These are phyloP conservation scores for Chlamydomonas asymmetrica DNA, from an alignment of 139 green algal genomes.

Conservation along the genomic window DNA sequence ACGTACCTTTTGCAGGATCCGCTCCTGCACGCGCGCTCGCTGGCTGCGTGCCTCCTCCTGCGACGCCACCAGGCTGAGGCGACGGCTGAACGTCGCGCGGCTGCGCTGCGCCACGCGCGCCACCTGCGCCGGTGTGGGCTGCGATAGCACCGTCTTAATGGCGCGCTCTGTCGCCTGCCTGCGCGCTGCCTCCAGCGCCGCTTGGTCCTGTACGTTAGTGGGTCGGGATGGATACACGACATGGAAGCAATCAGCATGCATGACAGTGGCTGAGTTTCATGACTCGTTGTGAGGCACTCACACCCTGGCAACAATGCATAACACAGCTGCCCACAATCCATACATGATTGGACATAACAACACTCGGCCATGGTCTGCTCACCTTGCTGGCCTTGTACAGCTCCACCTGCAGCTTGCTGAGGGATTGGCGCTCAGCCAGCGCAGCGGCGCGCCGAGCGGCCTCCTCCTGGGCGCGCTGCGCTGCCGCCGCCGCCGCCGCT, in stretches of 20 bases:
- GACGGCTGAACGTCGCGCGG: conserved; percentile 17
- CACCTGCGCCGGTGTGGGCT: conserved; percentile 18
- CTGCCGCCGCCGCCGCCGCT: conserved; percentile 6
- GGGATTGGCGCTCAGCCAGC: conserved; percentile 23
- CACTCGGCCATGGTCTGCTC: not conserved
- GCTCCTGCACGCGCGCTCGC: conserved; percentile 19
- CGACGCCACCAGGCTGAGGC: conserved; percentile 7
- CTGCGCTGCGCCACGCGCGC: conserved; percentile 19
- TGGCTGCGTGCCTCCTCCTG: conserved; percentile 1
- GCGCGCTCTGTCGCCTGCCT: conserved; percentile 13
- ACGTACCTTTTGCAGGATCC: conserved; percentile 33
- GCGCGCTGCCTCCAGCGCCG: conserved; percentile 16
- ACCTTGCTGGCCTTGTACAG: conserved; percentile 26
- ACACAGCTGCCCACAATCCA: too few species aligned
- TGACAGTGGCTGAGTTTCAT: too few species aligned
- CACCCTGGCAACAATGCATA: too few species aligned
- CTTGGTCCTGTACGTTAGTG: conserved; percentile 5
- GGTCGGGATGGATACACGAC: not conserved
- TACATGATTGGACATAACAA: too few species aligned
- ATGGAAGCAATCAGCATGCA: too few species aligned
- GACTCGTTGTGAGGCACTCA: too few species aligned
- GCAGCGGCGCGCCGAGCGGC: not conserved
- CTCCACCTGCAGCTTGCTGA: conserved; percentile 8
- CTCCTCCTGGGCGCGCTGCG: not conserved
- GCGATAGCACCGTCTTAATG: conserved; percentile 1